Evolutionary conservation across 176 grass and related monocot genomes (phyloP).

Genomic region (Aegilops speltoides): DNA sequence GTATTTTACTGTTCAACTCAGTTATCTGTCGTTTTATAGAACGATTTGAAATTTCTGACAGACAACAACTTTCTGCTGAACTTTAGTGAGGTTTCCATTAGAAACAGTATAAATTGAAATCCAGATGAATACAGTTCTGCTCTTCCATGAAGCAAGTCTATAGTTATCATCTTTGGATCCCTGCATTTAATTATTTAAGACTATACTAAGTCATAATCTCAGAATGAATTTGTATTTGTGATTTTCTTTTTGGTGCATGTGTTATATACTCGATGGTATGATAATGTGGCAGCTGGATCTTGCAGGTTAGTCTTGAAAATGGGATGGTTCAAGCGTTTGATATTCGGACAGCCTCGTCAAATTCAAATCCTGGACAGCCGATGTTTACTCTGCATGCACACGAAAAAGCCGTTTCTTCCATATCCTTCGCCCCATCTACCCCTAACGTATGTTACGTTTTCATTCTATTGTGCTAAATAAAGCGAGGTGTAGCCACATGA

Average conservation of each 20-base stretch:
- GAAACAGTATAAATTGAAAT: conserved; percentile 10
- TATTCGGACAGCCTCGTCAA: conserved; percentile 61
- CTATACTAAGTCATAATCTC: neutral
- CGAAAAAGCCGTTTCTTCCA: conserved; percentile 51
- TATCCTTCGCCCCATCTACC: conserved; percentile 39
- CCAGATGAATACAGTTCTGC: neutral
- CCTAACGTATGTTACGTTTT: conserved; percentile 49
- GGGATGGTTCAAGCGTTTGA: conserved; percentile 92
- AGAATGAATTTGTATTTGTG: neutral
- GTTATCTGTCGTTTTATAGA: neutral
- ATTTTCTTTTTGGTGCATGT: neutral
- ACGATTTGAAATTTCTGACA: neutral
- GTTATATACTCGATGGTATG: neutral
- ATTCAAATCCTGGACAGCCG: conserved; percentile 45
- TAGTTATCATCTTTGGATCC: neutral
- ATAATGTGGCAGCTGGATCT: neutral
- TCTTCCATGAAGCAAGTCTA: neutral
- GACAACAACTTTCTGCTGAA: neutral
- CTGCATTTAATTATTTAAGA: neutral
- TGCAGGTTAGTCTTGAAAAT: conserved; percentile 89
- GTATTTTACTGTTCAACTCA: neutral
- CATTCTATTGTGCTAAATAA: neutral
- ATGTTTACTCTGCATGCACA: conserved; percentile 86
- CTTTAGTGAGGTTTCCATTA: neutral
- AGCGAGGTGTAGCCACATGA: neutral